Conservation (phyloP, 345 rosid species). For the Lepidium aucheri region DNA sequence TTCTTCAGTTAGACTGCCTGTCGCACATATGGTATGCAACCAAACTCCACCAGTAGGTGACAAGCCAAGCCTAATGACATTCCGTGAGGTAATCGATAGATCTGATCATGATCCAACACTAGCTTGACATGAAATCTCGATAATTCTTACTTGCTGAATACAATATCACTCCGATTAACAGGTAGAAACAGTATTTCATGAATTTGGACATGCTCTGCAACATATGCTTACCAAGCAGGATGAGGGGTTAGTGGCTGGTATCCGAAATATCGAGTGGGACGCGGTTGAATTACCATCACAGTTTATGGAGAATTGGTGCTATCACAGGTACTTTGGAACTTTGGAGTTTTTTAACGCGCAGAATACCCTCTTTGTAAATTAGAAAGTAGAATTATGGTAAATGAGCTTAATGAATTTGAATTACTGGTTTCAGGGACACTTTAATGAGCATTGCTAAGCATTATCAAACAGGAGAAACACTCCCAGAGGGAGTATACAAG, state of each 20-base stretch:
- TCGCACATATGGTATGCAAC: constrained; percentile 96
- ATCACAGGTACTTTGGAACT: constrained; percentile 54
- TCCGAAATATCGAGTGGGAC: constrained; percentile 87
- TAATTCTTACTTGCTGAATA: background rate
- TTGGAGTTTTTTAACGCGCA: background rate
- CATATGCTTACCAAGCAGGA: constrained; percentile 90
- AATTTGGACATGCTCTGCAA: constrained; percentile 96
- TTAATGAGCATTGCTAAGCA: constrained; percentile 91
- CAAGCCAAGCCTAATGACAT: constrained; percentile 95
- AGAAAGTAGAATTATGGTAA: background rate
- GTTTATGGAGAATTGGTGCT: constrained; percentile 99
- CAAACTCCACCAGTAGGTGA: constrained; percentile 90
- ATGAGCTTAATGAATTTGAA: background rate
- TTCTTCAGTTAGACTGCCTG: constrained; percentile 29
- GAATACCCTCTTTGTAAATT: background rate
- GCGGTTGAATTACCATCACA: constrained; percentile 94
- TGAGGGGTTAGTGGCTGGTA: constrained; percentile 89
- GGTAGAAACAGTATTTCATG: constrained; percentile 97
- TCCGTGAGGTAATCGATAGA: constrained; percentile 53
- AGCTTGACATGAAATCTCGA: background rate
- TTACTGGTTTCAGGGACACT: constrained; percentile 54
- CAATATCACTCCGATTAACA: constrained; percentile 20
- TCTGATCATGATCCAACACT: background rate
- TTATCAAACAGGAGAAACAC: constrained; percentile 71
- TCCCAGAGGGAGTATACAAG: constrained; percentile 74